Evolutionary conservation across 129 eudicot genomes (phyloP), one percentile per base, ranked within the genome.

Genomic region (carrot (Daucus carota)): DNA sequence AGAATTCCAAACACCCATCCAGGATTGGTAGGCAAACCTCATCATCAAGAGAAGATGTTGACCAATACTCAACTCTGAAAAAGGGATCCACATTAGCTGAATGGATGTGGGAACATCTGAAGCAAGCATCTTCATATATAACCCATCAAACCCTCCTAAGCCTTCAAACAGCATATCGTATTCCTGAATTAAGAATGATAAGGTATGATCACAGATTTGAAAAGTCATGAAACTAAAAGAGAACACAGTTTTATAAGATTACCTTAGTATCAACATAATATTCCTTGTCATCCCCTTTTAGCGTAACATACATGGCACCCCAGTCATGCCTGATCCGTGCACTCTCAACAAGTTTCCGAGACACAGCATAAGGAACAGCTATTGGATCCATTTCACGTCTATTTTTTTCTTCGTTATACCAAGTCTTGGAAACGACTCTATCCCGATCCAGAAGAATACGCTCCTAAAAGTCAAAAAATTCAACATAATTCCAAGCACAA

Each of bases 281-380:
- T 81, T 93, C 98, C 77, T 76, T 88, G 77, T 93, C 97, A 73
- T 85, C 87, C 65, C 98, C 98, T 79, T 93, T 93, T 57, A 90
- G 79, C 44, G 80, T 78, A 52, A 93, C 36, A 81, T 85, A 90
- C 96, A 93, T 87, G 73, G 91, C 98, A 85, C 78, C 96, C 91
- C 88, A 88, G 38, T 93, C 98, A 83, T 90, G 96, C 83, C 97
- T 84, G 80, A 93, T 90, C 70, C 92, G 86, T 45, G 97, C 92
- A 82, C 75, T 78, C 46, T 88, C 87, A 62, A 93, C 82, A 83
- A 93, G 91, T 69, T 90, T 90, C 79, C 83, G 78, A 67, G 97
- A 86, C 36, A 90, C 92, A 54, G 97, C 98, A 81, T 87, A 88
- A 32, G 97, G 92, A 75, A 82, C 89, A 28, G 96, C 96, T 78